These are phyloP conservation scores for Cadophora sp. DNA, from an alignment of 2,329 filamentous ascomycete species.

Conservation along the genomic window DNA sequence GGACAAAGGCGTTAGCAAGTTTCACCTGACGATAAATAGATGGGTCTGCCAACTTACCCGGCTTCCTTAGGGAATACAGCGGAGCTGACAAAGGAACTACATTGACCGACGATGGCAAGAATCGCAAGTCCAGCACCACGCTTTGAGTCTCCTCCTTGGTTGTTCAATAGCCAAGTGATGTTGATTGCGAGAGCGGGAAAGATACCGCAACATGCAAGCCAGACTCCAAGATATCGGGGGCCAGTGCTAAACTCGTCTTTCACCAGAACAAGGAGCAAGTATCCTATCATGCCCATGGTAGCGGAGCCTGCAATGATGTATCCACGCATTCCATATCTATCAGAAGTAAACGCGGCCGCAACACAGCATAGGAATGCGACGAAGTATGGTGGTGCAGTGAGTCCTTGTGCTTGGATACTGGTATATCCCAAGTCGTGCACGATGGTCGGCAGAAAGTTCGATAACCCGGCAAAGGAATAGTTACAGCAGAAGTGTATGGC, in stretches of 20 bases:
- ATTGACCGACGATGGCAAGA: conserved; percentile 42
- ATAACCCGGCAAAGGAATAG: neutral
- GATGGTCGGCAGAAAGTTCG: conserved; percentile 6
- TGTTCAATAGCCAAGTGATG: conserved; percentile 45
- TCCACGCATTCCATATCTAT: conserved; percentile 47
- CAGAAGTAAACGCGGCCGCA: conserved; percentile 44
- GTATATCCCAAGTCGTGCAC: neutral
- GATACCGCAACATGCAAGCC: conserved; percentile 46
- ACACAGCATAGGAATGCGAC: conserved; percentile 47
- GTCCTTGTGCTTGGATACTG: conserved; percentile 48
- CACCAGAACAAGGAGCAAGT: conserved; percentile 42
- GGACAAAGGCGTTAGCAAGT: neutral
- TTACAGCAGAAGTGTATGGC: conserved; percentile 8
- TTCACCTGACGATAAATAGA: neutral
- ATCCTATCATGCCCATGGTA: conserved; percentile 44
- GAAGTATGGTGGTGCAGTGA: conserved; percentile 51
- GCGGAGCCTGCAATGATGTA: conserved; percentile 43
- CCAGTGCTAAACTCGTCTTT: conserved; percentile 46
- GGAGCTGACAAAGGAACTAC: conserved; percentile 41
- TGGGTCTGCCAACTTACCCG: neutral
- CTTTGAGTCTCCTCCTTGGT: conserved; percentile 43
- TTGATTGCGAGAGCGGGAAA: conserved; percentile 44
- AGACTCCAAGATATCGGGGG: conserved; percentile 48
- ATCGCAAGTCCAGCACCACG: conserved; percentile 40
- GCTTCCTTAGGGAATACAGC: neutral